Evolutionary conservation across 1,139 yeast genomes (phyloP), one percentile per base, ranked within the genome.

Genomic region (Geotrichum siamense): DNA sequence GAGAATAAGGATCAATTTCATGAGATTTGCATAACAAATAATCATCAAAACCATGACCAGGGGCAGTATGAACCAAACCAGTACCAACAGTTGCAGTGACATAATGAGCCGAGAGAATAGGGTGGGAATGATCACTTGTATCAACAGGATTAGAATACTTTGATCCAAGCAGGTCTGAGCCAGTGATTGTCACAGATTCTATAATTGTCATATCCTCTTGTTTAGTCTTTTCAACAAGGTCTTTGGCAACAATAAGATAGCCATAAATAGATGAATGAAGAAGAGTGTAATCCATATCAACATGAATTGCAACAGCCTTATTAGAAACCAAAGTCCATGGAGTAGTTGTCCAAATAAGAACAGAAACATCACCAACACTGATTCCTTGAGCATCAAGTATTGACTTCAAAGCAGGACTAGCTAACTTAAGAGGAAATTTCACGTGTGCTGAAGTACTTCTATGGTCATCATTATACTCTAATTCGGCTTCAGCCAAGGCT

Each of bases 21-120:
- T 82, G 66, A 19, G 69, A 63, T 48, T 73, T 64, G 21, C 95
- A 93, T 25, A 82, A 71, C 20, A 81, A 57, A 59, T 85, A 89
- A 67, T 91, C 99, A 53, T 93, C 98, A 56, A 81, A 78, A 54
- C 99, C 99, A 61, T 91, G 98, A 0, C 96, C 97, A 1, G 98
- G 97, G 0, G 98, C 97, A 15, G 87, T 84, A 58, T 91, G 99
- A 1, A 91, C 99, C 13, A 93, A 66, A 1, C 98, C 99, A 0
- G 98, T 86, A 63, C 99, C 99, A 0, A 94, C 79, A 1, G 74
- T 56, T 42, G 76, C 75, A 1, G 87, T 78, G 10, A 93, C 97
- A 63, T 89, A 95, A 41, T 74, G 76, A 2, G 94, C 97, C 48
- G 78, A 79, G 1, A 89, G 55, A 3, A 93, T 68, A 0, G 94